Percentiles rank a stretch among this genome's conserved stretches.
Evolutionary conservation across 2,329 filamentous ascomycete genomes (phyloP).

Genomic region (Cordyceps tenuipes): DNA sequence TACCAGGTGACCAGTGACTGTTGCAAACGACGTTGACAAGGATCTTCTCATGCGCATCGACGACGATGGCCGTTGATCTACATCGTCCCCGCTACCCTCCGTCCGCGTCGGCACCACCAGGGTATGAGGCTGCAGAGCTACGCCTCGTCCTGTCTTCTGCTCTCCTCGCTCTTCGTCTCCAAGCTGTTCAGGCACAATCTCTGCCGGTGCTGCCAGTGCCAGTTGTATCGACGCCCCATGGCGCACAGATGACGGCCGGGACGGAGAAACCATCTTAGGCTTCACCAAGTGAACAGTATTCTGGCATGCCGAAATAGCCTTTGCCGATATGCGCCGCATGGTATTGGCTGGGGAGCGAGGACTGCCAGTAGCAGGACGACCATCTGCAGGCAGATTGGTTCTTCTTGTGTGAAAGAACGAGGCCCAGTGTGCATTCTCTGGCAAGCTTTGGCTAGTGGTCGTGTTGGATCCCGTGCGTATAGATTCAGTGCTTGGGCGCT

Average conservation of each 20-base stretch:
- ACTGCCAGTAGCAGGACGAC: background rate
- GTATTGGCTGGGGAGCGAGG: constrained; percentile 4
- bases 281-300: constrained; percentile 28
- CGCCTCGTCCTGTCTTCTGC: background rate
- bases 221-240: background rate
- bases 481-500: constrained; percentile 20
- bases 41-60: constrained; percentile 43
- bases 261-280: constrained; percentile 26
- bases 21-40: constrained; percentile 51
- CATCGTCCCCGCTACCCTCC: constrained; percentile 13
- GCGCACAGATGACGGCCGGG: background rate
- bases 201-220: constrained; percentile 18
- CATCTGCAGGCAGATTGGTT: background rate
- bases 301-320: constrained; percentile 9
- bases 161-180: background rate
- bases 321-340: constrained; percentile 22
- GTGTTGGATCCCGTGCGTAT: background rate
- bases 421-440: constrained; percentile 32
- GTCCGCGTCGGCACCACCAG: background rate
- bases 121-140: background rate
- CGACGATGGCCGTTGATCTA: constrained; percentile 30
- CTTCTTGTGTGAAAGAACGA: constrained; percentile 46
- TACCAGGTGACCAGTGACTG: constrained; percentile 46
- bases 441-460: background rate
- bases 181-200: constrained; percentile 11